Base-by-base conservation (phyloP, 768 basidiomycete species). In the Filobasidium wieringae region DNA sequence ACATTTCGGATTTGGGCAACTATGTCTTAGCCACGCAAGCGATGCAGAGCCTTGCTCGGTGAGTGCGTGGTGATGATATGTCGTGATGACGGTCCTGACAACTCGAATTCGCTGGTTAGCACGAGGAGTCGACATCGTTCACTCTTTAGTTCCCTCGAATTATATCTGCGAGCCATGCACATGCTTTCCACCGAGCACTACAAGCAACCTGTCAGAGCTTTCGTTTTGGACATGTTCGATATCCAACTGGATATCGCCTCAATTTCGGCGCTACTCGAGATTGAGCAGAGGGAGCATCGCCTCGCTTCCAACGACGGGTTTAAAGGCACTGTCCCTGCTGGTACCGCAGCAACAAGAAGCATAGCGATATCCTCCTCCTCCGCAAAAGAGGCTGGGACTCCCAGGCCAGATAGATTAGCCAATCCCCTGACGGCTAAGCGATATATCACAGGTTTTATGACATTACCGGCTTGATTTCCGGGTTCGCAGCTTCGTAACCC, bases 11-110 rank as follows among this genome's bases (percentile, higher is more conserved):
- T 70, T 78, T 99, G 39, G 84, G 86, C 29, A 99, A 99, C 69
- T 88, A 91, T 19, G 91, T 97, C 51, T 87, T 97, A 58, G 91
- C 92, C 0, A 92, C 92, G 67, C 82, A 88, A 24, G 91, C 95
- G 1, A 97, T 95, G 24, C 82, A 89, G 45, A 85, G 88, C 17
- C 77, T 99, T 36, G 84, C 88, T 29, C 82, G 81, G 90, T 91
- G 67, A 62, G 80, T 72, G n/a, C n/a, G n/a, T 19, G 2, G 32
- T 22, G 6, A 11, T 4, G 31, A 24, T 19, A 39, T 19, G 24
- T 58, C 3, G 36, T 27, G 47, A 9, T n/a, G 14, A 15, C 26
- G 1, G 14, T 30, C 27, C 19, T 41, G 15, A 29, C 30, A 12
- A 29, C 29, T 12, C 29, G 15, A 24, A 2, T 2, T 17, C 15